Evolutionary conservation across 2,329 filamentous ascomycete genomes (phyloP).

Genomic region (Dactylonectria macrodidyma): DNA sequence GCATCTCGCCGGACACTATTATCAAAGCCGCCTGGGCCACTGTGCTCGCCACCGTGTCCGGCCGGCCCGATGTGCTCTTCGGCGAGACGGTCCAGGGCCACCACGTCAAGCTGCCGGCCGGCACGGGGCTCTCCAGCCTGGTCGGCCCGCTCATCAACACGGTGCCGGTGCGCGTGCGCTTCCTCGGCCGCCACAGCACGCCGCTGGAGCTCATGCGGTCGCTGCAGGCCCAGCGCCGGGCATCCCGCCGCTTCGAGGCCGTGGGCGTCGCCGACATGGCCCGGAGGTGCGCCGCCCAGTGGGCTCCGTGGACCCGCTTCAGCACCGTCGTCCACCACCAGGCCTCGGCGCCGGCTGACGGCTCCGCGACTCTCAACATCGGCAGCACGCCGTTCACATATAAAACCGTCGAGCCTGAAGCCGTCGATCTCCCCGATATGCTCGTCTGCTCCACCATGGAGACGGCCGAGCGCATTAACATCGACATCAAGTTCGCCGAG

Average conservation of each 20-base stretch:
- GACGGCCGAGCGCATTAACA: constrained; percentile 54
- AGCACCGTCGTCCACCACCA: constrained; percentile 70
- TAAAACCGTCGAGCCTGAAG: constrained; percentile 56
- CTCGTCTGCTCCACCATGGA: constrained; percentile 60
- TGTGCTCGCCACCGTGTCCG: constrained; percentile 66
- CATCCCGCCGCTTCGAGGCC: constrained; percentile 64
- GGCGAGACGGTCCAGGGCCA: constrained; percentile 68
- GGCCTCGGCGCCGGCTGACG: constrained; percentile 47
- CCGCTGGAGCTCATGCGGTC: constrained; percentile 64
- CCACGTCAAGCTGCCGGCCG: constrained; percentile 57
- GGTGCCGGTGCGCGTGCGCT: constrained; percentile 64
- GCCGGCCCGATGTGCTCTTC: constrained; percentile 67
- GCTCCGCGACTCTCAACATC: constrained; percentile 60
- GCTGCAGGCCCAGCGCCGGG: constrained; percentile 65
- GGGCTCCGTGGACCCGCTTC: constrained; percentile 68
- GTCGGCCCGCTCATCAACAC: constrained; percentile 64
- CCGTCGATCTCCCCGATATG: constrained; percentile 61
- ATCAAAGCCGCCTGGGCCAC: constrained; percentile 72
- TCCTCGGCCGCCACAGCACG: constrained; percentile 60
- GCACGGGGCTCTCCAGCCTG: constrained; percentile 70
- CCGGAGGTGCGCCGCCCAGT: constrained; percentile 68
- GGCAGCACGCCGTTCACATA: constrained; percentile 63
- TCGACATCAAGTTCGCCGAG: constrained; percentile 63
- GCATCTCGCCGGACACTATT: constrained; percentile 66
- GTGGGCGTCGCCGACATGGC: constrained; percentile 67